Evolutionary conservation across 768 basidiomycete genomes (phyloP).

Genomic region (Lanmaoa pseudosensibilis): DNA sequence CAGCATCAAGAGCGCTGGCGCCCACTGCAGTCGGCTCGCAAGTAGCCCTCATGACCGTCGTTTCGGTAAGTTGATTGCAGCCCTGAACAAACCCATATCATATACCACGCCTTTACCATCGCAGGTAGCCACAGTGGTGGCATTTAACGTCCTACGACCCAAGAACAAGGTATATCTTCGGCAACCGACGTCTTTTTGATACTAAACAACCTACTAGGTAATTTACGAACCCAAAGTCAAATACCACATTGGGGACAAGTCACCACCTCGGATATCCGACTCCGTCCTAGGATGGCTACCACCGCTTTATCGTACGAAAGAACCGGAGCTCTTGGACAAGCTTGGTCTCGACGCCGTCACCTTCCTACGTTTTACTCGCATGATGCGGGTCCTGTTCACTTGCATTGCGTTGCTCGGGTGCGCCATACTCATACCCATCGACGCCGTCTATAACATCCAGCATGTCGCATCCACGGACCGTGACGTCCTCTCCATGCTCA

Average conservation of each 20-base stretch:
- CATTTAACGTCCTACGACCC: slow-evolving; percentile 86
- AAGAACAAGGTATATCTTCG: slow-evolving; percentile 71
- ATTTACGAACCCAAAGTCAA: slow-evolving; percentile 95
- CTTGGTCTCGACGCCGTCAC: slow-evolving; percentile 91
- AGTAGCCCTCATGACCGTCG: slow-evolving; percentile 65
- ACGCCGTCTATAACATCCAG: slow-evolving; percentile 78
- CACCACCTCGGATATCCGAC: slow-evolving; percentile 78
- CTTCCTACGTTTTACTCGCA: slow-evolving; percentile 87
- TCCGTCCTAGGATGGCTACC: slow-evolving; percentile 88
- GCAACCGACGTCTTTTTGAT: background rate
- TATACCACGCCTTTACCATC: slow-evolving; percentile 8
- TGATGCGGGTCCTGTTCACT: slow-evolving; percentile 75
- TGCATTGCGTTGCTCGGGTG: slow-evolving; percentile 64
- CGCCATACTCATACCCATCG: slow-evolving; percentile 80
- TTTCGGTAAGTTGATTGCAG: slow-evolving; percentile 58
- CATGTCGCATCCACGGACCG: slow-evolving; percentile 51
- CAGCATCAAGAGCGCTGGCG: slow-evolving; percentile 60
- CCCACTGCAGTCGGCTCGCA: slow-evolving; percentile 81
- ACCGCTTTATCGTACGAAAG: slow-evolving; percentile 78
- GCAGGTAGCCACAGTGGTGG: slow-evolving; percentile 63
- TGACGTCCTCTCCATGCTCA: slow-evolving; percentile 75
- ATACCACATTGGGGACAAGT: slow-evolving; percentile 76
- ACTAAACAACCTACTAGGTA: slow-evolving; percentile 45
- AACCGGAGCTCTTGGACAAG: slow-evolving; percentile 86
- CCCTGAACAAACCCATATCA: background rate